Evolutionary conservation across 495 filamentous ascomycete genomes (phyloP).

Genomic region (Penicillium atrosanguineum): DNA sequence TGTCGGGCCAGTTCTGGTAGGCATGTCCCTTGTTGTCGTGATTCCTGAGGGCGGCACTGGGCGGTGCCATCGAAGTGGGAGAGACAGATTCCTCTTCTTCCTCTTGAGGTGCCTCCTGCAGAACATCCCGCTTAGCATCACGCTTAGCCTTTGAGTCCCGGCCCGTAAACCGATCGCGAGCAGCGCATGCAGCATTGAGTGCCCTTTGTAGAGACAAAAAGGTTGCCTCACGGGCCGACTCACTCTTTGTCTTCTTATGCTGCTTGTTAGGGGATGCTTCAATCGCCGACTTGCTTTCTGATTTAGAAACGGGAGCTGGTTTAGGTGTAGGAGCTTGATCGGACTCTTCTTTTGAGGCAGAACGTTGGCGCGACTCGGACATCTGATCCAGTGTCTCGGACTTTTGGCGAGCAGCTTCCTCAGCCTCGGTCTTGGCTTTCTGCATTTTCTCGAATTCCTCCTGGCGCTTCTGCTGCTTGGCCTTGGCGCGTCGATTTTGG

Average conservation of each 20-base stretch:
- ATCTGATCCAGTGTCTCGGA: constrained; percentile 26
- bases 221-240: constrained; percentile 43
- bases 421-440: constrained; percentile 50
- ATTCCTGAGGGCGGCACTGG: constrained; percentile 8
- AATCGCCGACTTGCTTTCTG: constrained; percentile 19
- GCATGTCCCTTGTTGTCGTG: constrained; percentile 20
- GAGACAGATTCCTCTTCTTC: constrained; percentile 29
- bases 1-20: constrained; percentile 35
- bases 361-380: constrained; percentile 24
- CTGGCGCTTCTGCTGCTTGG: constrained; percentile 72
- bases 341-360: constrained; percentile 26
- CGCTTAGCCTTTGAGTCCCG: constrained; percentile 19
- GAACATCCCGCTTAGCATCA: background rate
- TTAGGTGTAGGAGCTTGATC: constrained; percentile 34
- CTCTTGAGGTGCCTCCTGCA: constrained; percentile 11
- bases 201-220: constrained; percentile 47
- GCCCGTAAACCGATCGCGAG: constrained; percentile 34
- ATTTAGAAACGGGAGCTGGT: constrained; percentile 21
- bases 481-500: constrained; percentile 82
- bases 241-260: constrained; percentile 43
- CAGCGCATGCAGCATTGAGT: constrained; percentile 43
- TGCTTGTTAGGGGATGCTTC: constrained; percentile 21
- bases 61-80: constrained; percentile 32
- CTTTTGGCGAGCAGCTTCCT: constrained; percentile 39
- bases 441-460: constrained; percentile 61